Base-by-base conservation (phyloP, 768 basidiomycete genomes). In the Daedaleopsis nitida region DNA sequence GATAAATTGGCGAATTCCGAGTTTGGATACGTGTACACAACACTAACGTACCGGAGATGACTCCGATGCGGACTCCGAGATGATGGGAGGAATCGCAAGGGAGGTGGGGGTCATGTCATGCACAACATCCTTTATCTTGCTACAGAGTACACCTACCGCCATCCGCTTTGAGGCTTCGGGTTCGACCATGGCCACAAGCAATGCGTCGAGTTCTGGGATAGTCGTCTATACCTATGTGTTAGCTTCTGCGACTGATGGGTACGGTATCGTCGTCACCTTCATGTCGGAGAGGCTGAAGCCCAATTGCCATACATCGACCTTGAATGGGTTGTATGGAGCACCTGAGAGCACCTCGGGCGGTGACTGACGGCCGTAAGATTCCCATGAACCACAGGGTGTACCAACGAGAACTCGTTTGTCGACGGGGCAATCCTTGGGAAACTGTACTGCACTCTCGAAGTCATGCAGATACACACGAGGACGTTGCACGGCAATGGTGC, bases 401-500 rank as follows among this genome's bases (percentile, higher is more conserved):
- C 45, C 45, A 4, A 32, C 27, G 13, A 27, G 16, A 17, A 51
- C 24, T 12, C 27, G 49, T 23, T 51, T n/a, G 2, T 24, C 24
- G 16, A 27, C 24, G 13, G 49, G 49, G 23, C 13, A 17, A 51
- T 34, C 24, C 14, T 11, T 14, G 27, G 49, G 49, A 23, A 51
- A 51, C 16, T 27, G 14, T 13, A 51, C 49, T 16, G 49, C 49
- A 23, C 23, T 14, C 49, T 51, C 49, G 24, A 51, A 51, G 49
- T 51, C 49, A 24, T 14, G 16, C n/a, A 51, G 27, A 5, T 27
- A 24, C 7, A 51, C 49, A 10, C 49, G 49, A 10, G 49, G 49
- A 23, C 49, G 49, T 14, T 12, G 58, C 17, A 37, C 50, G 1
- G 67, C 60, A 14, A 67, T 59, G 5, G n/a, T 58, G 32, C 49